Conservation (phyloP, 805 yeast species). For the Saccharomycopsis microspora region DNA sequence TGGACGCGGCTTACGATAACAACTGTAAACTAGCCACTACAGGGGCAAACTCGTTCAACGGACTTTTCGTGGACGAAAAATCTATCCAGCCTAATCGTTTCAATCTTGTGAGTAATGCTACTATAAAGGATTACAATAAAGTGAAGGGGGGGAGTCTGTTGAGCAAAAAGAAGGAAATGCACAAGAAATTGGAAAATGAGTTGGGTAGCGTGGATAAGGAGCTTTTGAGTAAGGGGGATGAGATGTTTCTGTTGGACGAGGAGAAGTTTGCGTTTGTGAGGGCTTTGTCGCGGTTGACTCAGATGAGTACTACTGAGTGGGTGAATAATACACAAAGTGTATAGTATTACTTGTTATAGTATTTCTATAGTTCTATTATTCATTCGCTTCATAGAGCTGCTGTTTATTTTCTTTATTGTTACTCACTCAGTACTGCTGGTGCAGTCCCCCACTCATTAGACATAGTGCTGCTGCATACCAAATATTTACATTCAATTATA, state of each 20-base stretch:
- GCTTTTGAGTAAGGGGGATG: conserved; percentile 17
- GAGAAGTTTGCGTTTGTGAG: conserved; percentile 95
- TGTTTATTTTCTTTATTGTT: too few species aligned
- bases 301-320: conserved; percentile 94
- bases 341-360: too few species aligned
- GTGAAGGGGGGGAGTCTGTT: conserved; percentile 19
- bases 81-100: conserved; percentile 36
- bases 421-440: too few species aligned
- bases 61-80: conserved; percentile 78
- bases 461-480: too few species aligned
- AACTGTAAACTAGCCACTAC: conserved; percentile 85
- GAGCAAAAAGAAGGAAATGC: conserved; percentile 1
- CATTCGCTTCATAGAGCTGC: too few species aligned
- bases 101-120: conserved; percentile 24
- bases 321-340: conserved; percentile 30
- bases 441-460: too few species aligned
- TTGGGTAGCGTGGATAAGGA: conserved; percentile 10
- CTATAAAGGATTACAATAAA: conserved; percentile 24
- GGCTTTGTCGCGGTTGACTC: conserved; percentile 81
- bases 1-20: conserved; percentile 92
- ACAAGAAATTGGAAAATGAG: conserved; percentile 5
- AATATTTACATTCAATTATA: too few species aligned
- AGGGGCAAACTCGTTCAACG: conserved; percentile 73
- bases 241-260: conserved; percentile 81
- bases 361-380: too few species aligned